These are phyloP conservation scores for Nemania sp. DNA, from an alignment of 2,329 filamentous ascomycete species.

Conservation along the genomic window DNA sequence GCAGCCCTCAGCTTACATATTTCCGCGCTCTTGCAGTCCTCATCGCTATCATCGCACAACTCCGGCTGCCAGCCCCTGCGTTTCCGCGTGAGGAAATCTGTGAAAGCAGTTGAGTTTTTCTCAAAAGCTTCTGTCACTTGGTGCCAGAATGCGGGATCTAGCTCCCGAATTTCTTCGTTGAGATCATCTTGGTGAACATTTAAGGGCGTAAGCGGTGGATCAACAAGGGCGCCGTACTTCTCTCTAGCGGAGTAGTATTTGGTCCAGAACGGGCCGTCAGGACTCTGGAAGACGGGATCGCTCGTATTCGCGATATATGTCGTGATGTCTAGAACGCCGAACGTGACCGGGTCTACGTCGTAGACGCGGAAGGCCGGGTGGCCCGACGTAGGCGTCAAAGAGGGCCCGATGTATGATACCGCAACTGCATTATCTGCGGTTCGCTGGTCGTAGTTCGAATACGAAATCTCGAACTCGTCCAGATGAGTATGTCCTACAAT, in stretches of 20 bases:
- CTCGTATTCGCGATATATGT: constrained; percentile 59
- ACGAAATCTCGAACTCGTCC: constrained; percentile 60
- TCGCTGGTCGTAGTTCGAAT: constrained; percentile 50
- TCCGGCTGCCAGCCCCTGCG: constrained; percentile 49
- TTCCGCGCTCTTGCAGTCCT: constrained; percentile 45
- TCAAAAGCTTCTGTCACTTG: constrained; percentile 56
- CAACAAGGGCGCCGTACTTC: constrained; percentile 52
- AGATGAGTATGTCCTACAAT: constrained; percentile 54
- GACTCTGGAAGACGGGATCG: constrained; percentile 46
- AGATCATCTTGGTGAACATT: constrained; percentile 32
- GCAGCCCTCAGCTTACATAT: constrained; percentile 58
- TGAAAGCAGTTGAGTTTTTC: constrained; percentile 47
- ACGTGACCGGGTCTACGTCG: constrained; percentile 60
- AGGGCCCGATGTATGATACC: constrained; percentile 58
- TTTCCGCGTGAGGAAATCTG: constrained; percentile 51
- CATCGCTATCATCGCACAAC: constrained; percentile 27
- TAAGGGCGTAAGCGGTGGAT: constrained; percentile 43
- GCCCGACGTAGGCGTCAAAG: constrained; percentile 57
- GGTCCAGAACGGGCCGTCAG: constrained; percentile 52
- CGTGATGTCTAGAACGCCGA: constrained; percentile 55
- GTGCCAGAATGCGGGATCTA: constrained; percentile 63
- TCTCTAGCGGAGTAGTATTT: constrained; percentile 61
- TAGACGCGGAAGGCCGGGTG: constrained; percentile 62
- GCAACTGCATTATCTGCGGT: constrained; percentile 49
- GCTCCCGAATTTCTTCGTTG: constrained; percentile 35